Conservation (phyloP, 2,329 filamentous ascomycete species). For the Diplodia intermedia region DNA sequence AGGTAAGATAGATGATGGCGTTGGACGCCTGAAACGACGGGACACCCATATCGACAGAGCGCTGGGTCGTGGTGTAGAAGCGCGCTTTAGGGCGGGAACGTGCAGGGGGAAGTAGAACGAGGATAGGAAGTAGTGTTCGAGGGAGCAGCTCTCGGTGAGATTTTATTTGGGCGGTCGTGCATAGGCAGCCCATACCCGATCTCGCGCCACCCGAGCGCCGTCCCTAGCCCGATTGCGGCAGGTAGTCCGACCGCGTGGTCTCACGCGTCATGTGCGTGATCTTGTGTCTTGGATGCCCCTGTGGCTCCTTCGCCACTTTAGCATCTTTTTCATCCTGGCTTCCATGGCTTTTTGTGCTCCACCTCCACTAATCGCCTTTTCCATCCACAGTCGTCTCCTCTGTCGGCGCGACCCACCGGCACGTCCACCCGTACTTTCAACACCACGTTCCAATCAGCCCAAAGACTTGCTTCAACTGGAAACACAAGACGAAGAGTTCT, state of each 20-base stretch:
- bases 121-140: not conserved
- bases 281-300: slow-evolving; percentile 1
- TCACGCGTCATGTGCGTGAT: slow-evolving; percentile 22
- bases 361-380: no score
- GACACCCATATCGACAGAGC: slow-evolving; percentile 67
- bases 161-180: slow-evolving; percentile 25
- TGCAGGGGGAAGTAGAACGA: not conserved
- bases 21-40: slow-evolving; percentile 80
- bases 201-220: slow-evolving; percentile 27
- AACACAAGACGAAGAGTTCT: no score
- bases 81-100: not conserved
- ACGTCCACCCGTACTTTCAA: no score
- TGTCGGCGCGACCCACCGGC: no score
- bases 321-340: not conserved
- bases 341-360: no score
- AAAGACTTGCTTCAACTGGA: no score
- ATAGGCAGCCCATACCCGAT: slow-evolving; percentile 4
- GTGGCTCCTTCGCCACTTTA: not conserved
- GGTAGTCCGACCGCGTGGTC: slow-evolving; percentile 19
- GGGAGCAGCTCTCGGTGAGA: slow-evolving; percentile 11
- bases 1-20: slow-evolving; percentile 82
- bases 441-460: no score
- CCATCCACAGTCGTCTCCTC: no score
- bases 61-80: not conserved
- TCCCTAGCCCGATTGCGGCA: slow-evolving; percentile 25